Conservation (phyloP, 257 asterid genomes). For the Petunia axillaris region DNA sequence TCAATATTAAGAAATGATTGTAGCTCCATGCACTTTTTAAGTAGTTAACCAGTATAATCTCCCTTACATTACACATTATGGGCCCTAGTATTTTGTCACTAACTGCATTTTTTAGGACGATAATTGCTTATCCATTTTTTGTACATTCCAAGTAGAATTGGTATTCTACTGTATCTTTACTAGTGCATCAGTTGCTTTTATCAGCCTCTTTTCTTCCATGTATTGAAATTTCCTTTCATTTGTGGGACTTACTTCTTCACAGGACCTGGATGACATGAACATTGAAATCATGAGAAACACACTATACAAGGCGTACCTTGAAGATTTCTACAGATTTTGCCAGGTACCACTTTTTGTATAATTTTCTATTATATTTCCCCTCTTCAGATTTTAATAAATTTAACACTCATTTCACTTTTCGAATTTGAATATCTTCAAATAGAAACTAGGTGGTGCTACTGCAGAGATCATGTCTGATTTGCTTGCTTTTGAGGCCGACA, state of each 20-base stretch:
- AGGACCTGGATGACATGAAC: conserved; percentile 98
- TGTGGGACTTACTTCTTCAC: conserved; percentile 21
- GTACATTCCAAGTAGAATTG: not conserved
- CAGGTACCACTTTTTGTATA: conserved; percentile 49
- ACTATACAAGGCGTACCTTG: conserved; percentile 92
- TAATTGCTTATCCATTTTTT: not conserved
- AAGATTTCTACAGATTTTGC: conserved; percentile 86
- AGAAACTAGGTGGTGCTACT: conserved; percentile 97
- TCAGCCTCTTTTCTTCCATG: not conserved
- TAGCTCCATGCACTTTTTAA: not conserved
- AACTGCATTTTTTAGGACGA: not conserved
- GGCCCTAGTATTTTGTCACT: not conserved
- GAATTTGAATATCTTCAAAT: conserved; percentile 29
- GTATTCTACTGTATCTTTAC: not conserved
- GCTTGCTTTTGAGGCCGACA: conserved; percentile 89
- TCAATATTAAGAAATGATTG: not conserved
- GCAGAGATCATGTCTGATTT: conserved; percentile 94
- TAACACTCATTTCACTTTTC: conserved; percentile 18
- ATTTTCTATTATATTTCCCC: conserved; percentile 25
- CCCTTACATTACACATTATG: not conserved
- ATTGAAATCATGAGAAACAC: conserved; percentile 96
- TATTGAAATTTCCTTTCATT: not conserved
- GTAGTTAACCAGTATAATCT: not conserved
- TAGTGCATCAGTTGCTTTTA: not conserved
- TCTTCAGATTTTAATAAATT: conserved; percentile 9